These are phyloP conservation scores for Musa balbisiana DNA, from an alignment of 202 grass and related monocot species.

Conservation along the genomic window DNA sequence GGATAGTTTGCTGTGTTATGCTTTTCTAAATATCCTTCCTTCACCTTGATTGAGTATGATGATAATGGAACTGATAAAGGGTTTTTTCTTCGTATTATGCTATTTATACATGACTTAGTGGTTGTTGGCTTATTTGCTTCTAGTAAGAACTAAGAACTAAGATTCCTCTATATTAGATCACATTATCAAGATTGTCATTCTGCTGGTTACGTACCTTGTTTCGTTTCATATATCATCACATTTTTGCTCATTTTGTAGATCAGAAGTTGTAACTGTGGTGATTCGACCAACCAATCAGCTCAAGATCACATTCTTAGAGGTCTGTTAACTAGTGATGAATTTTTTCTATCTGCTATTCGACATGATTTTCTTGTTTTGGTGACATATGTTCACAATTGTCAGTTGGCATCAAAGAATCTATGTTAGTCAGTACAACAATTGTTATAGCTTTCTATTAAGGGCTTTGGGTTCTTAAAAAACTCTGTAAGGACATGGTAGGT, in stretches of 20 bases:
- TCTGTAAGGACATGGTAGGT: too few species aligned
- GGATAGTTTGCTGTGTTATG: neutral
- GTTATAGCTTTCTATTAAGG: too few species aligned
- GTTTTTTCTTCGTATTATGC: neutral
- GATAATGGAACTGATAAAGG: neutral
- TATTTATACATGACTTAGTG: neutral
- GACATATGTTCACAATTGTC: neutral
- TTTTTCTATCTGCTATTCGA: neutral
- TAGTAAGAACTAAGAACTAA: too few species aligned
- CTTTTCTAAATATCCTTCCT: neutral
- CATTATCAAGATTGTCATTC: too few species aligned
- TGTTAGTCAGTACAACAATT: too few species aligned
- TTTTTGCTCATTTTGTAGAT: constrained; percentile 53
- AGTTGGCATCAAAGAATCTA: neutral
- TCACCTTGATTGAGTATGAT: neutral
- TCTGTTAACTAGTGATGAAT: constrained; percentile 25
- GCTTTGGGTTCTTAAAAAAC: too few species aligned
- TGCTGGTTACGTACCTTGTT: neutral
- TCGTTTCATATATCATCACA: neutral
- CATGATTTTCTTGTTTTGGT: neutral
- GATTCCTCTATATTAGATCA: too few species aligned
- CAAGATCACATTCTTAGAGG: constrained; percentile 97
- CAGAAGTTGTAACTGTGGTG: constrained; percentile 73
- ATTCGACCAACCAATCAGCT: constrained; percentile 91
- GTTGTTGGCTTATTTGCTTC: neutral